Evolutionary conservation across 495 filamentous ascomycete genomes (phyloP), one percentile per base, ranked within the genome.

Genomic region (Penicillium coffeae): DNA sequence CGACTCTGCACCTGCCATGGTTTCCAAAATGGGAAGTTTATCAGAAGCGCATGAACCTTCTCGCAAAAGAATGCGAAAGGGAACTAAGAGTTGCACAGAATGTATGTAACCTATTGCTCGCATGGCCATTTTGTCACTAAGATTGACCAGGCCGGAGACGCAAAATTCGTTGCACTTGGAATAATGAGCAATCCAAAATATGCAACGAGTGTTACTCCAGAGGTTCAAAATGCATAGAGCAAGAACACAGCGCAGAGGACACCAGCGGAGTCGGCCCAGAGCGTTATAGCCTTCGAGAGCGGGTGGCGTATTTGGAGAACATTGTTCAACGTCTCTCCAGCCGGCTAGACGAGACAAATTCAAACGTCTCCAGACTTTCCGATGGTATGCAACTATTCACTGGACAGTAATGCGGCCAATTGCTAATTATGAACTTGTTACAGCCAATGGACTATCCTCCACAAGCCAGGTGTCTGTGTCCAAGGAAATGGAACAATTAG

Each of bases 41-140:
- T 8, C 19, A n/a, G 59, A 65, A 21, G 22, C 47, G 1, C 39
- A 57, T 12, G 66, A 59, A 3, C 66, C 66, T 1, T 60, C 66
- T 21, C 62, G 64, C 10, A 70, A 70, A 54, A 66, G 50, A 39
- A 70, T 70, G 65, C 50, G 69, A 4, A 71, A 70, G 30, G 68
- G 69, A 4, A 71, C 69, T 3, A 72, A 60, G 39, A 72, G 69
- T 47, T 72, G 69, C 52, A 52, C 57, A 4, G 62, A 72, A 52
- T 71, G 69, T 71, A 59, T 36, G 62, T 55, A 27, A 34, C 1
- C n/a, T 1, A 19, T 16, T 7, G 21, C 25, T 22, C 22, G 32
- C 16, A 2, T 21, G 8, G 33, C 37, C 14, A 21, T 35, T 33
- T 38, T 47, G 42, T 36, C n/a, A 35, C 9, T 36, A 15, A 47